Conservation (phyloP, 129 eudicot species). For the Arctium lappa region DNA sequence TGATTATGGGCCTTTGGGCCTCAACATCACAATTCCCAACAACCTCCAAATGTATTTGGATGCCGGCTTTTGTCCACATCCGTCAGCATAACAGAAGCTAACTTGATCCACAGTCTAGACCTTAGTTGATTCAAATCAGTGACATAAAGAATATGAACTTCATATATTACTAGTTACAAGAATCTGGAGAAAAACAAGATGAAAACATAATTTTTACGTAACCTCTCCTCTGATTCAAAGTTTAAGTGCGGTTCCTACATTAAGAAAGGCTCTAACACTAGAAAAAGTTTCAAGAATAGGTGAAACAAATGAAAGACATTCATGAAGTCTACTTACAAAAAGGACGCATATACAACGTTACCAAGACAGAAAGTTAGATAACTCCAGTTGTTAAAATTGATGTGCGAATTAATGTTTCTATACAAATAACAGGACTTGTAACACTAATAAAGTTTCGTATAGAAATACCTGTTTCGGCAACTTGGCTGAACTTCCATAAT, state of each 20-base stretch:
- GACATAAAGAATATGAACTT: not conserved
- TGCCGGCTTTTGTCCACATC: too few species aligned
- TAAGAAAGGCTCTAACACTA: not conserved
- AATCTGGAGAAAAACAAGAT: too few species aligned
- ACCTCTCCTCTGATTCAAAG: too few species aligned
- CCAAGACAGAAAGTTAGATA: not conserved
- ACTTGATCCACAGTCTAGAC: not conserved
- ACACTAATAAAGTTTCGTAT: not conserved
- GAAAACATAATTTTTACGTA: not conserved
- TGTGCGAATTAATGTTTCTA: not conserved
- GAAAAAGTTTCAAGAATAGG: not conserved
- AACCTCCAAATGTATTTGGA: too few species aligned
- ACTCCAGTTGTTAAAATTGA: not conserved
- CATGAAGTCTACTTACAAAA: not conserved
- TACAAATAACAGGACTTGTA: not conserved
- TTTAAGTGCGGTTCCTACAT: too few species aligned
- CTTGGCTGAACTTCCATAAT: constrained; percentile 56
- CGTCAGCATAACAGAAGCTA: too few species aligned
- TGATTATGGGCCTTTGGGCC: too few species aligned
- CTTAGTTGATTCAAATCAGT: not conserved
- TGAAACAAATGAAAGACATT: too few species aligned
- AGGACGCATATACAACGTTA: not conserved
- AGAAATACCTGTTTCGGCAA: constrained; percentile 81
- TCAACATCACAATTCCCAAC: too few species aligned
- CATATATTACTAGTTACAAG: too few species aligned